Evolutionary conservation across 2,329 filamentous ascomycete species (phyloP).

Genomic region (Xylaria sp.): DNA sequence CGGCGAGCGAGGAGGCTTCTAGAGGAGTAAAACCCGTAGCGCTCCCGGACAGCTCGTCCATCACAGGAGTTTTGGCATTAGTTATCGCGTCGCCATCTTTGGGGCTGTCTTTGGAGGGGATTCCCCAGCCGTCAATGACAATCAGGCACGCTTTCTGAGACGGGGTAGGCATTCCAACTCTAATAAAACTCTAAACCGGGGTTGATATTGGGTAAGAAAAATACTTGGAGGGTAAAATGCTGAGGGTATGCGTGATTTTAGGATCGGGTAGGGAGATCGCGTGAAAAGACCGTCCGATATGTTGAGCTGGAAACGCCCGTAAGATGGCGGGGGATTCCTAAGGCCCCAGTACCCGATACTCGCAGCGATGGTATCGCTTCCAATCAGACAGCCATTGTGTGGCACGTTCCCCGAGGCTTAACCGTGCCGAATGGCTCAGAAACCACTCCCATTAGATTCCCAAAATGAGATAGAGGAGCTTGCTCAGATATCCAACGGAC

Average conservation of each 20-base stretch:
- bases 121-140: conserved; percentile 99
- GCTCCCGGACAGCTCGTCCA: conserved; percentile 88
- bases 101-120: conserved; percentile 79
- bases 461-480: not conserved
- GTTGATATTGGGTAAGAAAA: not conserved
- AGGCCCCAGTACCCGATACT: conserved; percentile 13
- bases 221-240: not conserved
- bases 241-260: conserved; percentile 43
- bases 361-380: not conserved
- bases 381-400: not conserved
- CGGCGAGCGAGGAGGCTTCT: conserved; percentile 93
- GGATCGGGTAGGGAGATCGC: conserved; percentile 19
- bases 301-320: conserved; percentile 36
- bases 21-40: conserved; percentile 88
- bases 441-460: not conserved
- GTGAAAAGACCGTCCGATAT: conserved; percentile 16
- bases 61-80: conserved; percentile 88
- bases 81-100: conserved; percentile 97
- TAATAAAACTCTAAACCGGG: conserved; percentile 8
- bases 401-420: no score
- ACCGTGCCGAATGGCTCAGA: not conserved
- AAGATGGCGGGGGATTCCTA: conserved; percentile 34
- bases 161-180: conserved; percentile 54
- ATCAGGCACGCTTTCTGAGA: conserved; percentile 70
- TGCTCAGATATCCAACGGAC: not conserved